Evolutionary conservation across 164 flowering plant genomes (phyloP), one percentile per base, ranked within the genome.

Genomic region (Saururus chinensis): DNA sequence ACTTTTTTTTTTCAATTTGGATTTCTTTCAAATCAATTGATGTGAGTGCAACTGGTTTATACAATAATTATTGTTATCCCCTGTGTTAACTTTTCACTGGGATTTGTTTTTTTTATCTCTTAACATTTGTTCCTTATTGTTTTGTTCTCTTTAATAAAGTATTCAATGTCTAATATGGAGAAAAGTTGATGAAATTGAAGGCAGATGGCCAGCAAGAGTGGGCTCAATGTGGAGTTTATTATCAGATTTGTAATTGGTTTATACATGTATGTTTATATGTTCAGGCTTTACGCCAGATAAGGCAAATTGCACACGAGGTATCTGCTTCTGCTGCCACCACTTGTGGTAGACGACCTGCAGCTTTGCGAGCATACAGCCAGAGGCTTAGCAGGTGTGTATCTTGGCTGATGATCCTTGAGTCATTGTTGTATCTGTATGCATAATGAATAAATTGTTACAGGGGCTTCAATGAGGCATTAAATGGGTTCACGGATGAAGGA

Each of bases 391-490:
- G 93, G 99, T 87, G 37, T 22, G 65, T 17, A 0, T 64, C 51
- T 59, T 23, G n/a, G 10, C 14, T 52, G 9, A 54, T 16, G 35
- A 19, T n/a, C 20, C 14, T 45, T 55, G 40, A 24, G 1, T 60
- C n/a, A 12, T n/a, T 53, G 57, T 30, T 16, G 19, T n/a, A 4
- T 59, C 20, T 19, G 19, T 40, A 5, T 21, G 51, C 21, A 41
- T 25, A 40, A n/a, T 17, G 21, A n/a, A 55, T 70, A 35, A 12
- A 30, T 58, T 61, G 52, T 35, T 65, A 49, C 73, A 92, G 98
- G 77, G 96, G 98, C 56, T 92, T 92, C 57, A 89, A 93, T 68
- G 97, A 90, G 75, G 95, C 99, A 54, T 73, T 93, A n/a, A 90
- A 87, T 76, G 95, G 97, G 23, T 90, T 90, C 70, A 71, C 84